Evolutionary conservation across 176 grass and related monocot genomes (phyloP), one percentile per base, ranked within the genome.

Genomic region (Cenchrus fungigraminus): DNA sequence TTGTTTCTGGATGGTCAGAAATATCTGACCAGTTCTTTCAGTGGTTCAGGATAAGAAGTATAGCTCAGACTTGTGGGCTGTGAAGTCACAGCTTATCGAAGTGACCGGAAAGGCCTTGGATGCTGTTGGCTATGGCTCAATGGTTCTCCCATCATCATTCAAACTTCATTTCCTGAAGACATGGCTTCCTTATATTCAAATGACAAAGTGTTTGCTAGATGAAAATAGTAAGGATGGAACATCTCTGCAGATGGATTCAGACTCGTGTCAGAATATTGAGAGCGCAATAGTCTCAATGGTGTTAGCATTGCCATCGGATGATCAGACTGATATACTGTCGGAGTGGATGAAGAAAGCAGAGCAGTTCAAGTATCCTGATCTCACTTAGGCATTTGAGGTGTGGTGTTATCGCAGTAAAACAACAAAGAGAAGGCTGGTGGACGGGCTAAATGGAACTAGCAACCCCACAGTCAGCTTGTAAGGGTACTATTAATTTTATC

Each of bases 351-450:
- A 85, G 9, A 83, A 77, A 55, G 85, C 88, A 8, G 93, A 96
- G 56, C 84, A 89, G 86, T 88, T 92, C 77, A 89, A 68, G 55
- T 98, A 98, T 84, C 97, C 97, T 61, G 93, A 98, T 85, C 87
- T 98, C 47, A 98, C 89, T 3, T 93, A 98, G 88, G 97, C 93
- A 67, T 98, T 98, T 50, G 97, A 95, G 71, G 88, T 98, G 51
- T 98, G 97, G 97, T 98, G 97, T 75, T 98, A 94, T 82, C 87
- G 90, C 65, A 85, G 87, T 80, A 98, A 95, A 90, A 88, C 89
- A 29, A 90, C 97, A 52, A 94, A 95, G 65, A 94, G 97, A 65
- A 87, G 97, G 74, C 58, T 94, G 31, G 58, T 86, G 72, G 73
- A 65, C 8, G 78, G 74, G 12, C 34, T 92, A 58, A 75, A 94